Percentiles rank a stretch among this genome's conserved stretches.
phyloP scores from a whole-genome alignment of 73 alveolate species.

The Symbiodinium natans region DNA sequence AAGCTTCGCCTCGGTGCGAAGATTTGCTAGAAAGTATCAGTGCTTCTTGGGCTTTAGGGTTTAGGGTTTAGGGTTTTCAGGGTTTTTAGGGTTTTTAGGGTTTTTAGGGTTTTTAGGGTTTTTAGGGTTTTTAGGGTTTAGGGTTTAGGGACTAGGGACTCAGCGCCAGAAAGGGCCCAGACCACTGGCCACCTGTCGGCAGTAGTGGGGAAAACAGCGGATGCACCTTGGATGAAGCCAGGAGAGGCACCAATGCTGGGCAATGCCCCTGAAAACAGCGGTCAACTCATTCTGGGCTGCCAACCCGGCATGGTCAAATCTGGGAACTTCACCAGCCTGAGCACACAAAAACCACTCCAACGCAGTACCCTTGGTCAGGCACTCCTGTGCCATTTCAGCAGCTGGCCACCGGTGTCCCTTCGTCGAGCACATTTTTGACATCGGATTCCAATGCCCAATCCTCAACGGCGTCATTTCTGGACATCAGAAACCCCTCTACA shows the following conservation, averaged over 20 bases:
- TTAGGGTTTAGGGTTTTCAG: too few species aligned
- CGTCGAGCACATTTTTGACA: conserved; percentile 53
- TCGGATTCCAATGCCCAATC: conserved; percentile 80
- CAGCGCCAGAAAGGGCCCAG: too few species aligned
- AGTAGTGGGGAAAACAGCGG: conserved; percentile 58
- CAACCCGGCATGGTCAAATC: conserved; percentile 58
- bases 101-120: too few species aligned
- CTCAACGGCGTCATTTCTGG: neutral
- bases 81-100: too few species aligned
- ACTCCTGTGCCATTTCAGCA: neutral
- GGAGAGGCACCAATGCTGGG: neutral
- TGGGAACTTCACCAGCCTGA: conserved; percentile 86
- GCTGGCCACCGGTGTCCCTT: conserved; percentile 55
- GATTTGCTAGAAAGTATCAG: too few species aligned
- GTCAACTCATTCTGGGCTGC: neutral
- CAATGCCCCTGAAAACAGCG: too few species aligned
- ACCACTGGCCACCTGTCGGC: conserved; percentile 91
- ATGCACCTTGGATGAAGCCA: conserved; percentile 26
- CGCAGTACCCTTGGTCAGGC: too few species aligned
- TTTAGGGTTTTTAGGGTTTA: too few species aligned
- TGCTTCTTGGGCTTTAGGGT: too few species aligned
- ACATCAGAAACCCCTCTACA: neutral
- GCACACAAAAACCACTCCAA: neutral
- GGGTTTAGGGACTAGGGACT: too few species aligned
- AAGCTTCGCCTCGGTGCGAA: neutral